Base-by-base conservation (phyloP, 202 grass and related monocot species). In the Setaria viridis region DNA sequence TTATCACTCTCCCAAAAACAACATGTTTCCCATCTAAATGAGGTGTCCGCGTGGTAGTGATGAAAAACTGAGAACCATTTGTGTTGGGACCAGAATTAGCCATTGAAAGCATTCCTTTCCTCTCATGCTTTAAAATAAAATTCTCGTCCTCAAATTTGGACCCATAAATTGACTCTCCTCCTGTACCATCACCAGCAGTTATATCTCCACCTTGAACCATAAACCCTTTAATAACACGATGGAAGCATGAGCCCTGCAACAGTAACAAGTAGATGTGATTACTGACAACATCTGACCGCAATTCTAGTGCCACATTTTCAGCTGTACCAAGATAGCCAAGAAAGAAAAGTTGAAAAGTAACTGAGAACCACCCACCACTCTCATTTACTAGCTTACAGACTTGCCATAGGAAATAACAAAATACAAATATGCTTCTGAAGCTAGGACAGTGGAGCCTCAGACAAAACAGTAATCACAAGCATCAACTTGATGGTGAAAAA, bases 191-290 rank as follows among this genome's bases (percentile, higher is more conserved):
- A 78, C 90, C 94, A 37, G 90, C 94, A 85, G 97, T 96, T 48
- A 96, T 94, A 86, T 99, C 97, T 85, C 97, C 96, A 39, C 96
- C 96, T 92, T 99, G 96, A 81, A 99, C 54, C 97, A 99, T 96
- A 87, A 99, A 96, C 9, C 97, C 90, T 88, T 99, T 96, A 67
- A 99, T 86, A 71, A 96, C 70, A 1, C 93, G 93, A 79, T 99
- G 97, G 80, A 99, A 96, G 49, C 77, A 82, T 80, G 93, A 92
- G n/a, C 93, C 97, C 97, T 99, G 82, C 62, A 89, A 92, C 9
- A 72, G 55, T 6, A 76, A 1, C 20, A 78, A 85, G 65, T 19
- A 77, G 12, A 82, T 78, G 21, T 71, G 0, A 15, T 70, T 80
- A 62, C 25, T 45, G 15, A 79, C 49, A 62, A 73, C 32, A 79